Evolutionary conservation across 1,284 basidiomycete species (phyloP), one percentile per base, ranked within the genome.

Genomic region (Ganoderma lucidum): DNA sequence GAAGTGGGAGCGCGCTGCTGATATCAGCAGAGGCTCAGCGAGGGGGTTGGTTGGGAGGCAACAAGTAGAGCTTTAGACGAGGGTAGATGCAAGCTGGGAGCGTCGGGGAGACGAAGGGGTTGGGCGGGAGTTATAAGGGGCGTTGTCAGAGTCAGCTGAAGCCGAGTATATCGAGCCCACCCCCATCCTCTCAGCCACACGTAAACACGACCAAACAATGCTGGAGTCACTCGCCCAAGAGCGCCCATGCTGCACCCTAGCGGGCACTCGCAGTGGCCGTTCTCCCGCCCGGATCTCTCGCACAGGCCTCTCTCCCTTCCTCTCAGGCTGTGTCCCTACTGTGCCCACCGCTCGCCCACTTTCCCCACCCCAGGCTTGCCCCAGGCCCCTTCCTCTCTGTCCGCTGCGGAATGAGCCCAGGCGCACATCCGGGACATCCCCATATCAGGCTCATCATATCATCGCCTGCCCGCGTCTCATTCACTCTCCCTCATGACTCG

Each of bases 41-140:
- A 66, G 42, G 35, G 37, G 39, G 64, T 48, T 56, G 41, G 30
- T 19, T 37, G 51, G 30, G 63, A 51, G 45, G n/a, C 28, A 10
- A 58, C 15, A 28, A 65, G 32, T 42, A 59, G 62, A 48, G 51
- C 2, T 44, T 1, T 32, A 17, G 39, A 32, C 10, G 63, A 30
- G 39, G 53, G 23, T 60, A 42, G 37, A 61, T 41, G 30, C 4
- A 44, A 39, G 63, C 69, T 64, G 67, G 65, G 68, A 62, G 65
- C 66, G 68, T 56, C 64, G 66, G 63, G 65, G 64, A 64, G 66
- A 62, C 69, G 51, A 68, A 63, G 66, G 66, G 53, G 56, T 59
- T 32, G 37, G 65, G 60, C 66, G 69, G 70, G 69, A 65, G 72
- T 70, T 77, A 77, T 77, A 77, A 75, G 73, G 73, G 73, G 73